A percentile compares a stretch with the other conserved stretches of the same genome.
These are phyloP conservation scores for Kwoniella shivajii DNA, from an alignment of 1,284 basidiomycete species.

Conservation along the genomic window DNA sequence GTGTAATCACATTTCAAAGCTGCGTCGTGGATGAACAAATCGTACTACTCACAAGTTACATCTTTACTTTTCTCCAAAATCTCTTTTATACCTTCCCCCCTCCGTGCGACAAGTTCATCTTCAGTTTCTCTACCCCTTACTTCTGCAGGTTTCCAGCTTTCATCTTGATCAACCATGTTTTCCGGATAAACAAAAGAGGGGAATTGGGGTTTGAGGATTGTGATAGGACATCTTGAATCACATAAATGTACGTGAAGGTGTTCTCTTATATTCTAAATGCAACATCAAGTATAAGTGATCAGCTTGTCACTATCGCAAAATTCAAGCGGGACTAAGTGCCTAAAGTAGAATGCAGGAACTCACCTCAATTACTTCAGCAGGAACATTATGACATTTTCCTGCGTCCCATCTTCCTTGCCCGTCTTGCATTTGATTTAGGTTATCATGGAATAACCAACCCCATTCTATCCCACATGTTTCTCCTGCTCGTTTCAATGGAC, in stretches of 20 bases:
- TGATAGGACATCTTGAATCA: conserved; percentile 24
- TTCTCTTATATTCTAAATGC: conserved; percentile 37
- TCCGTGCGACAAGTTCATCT: conserved; percentile 33
- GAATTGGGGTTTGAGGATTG: conserved; percentile 25
- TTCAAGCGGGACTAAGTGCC: neutral
- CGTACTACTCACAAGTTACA: conserved; percentile 25
- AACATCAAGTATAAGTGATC: neutral
- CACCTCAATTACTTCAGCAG: conserved; percentile 35
- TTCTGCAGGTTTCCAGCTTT: conserved; percentile 27
- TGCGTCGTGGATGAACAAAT: neutral
- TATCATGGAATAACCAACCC: conserved; percentile 30
- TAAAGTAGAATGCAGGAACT: neutral
- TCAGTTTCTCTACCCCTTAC: conserved; percentile 37
- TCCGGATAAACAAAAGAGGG: conserved; percentile 28
- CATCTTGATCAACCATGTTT: conserved; percentile 29
- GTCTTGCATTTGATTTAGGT: neutral
- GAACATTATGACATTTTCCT: conserved; percentile 24
- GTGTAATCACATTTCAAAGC: no score
- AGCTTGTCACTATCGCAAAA: neutral
- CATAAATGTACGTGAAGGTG: conserved; percentile 41
- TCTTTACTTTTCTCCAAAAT: conserved; percentile 21
- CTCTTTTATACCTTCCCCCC: conserved; percentile 26
- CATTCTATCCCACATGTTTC: conserved; percentile 41
- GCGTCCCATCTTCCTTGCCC: conserved; percentile 1
- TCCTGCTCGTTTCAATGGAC: conserved; percentile 36